phyloP scores from a whole-genome alignment of 768 basidiomycete species.

The Xerocomus potaroensis region DNA sequence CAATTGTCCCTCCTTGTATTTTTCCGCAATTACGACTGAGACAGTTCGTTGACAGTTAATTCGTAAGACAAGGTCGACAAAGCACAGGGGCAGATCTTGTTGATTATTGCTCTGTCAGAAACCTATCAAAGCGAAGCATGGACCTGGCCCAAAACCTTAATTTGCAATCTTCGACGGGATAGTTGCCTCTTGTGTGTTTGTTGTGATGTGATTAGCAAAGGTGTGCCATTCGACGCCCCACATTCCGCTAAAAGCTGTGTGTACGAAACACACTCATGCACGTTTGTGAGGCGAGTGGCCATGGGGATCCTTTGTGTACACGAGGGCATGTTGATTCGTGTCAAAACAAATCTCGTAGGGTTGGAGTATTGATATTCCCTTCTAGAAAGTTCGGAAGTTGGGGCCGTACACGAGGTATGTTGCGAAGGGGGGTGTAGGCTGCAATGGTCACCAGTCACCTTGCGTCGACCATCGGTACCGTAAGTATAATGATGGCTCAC shows the following conservation, averaged over 20 bases:
- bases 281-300: conserved; percentile 2
- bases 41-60: not conserved
- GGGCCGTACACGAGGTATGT: conserved; percentile 17
- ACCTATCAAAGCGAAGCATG: conserved; percentile 24
- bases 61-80: not conserved
- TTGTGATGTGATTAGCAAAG: conserved; percentile 16
- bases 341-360: too few species aligned
- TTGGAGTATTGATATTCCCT: conserved; percentile 20
- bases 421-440: conserved; percentile 14
- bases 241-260: conserved; percentile 4
- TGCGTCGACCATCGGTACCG: conserved; percentile 28
- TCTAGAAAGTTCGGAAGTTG: conserved; percentile 26
- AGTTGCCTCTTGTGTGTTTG: conserved; percentile 18
- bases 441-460: conserved; percentile 5
- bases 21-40: too few species aligned
- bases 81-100: conserved; percentile 18
- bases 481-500: conserved; percentile 28
- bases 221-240: conserved; percentile 15
- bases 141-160: conserved; percentile 27
- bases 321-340: too few species aligned
- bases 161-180: conserved; percentile 16
- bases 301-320: not conserved
- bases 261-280: conserved; percentile 12
- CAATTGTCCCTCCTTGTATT: too few species aligned
- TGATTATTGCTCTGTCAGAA: conserved; percentile 11